Evolutionary conservation across 2,329 filamentous ascomycete species (phyloP), one percentile per base, ranked within the genome.

Genomic region (Zelopaecilomyces penicillatus): DNA sequence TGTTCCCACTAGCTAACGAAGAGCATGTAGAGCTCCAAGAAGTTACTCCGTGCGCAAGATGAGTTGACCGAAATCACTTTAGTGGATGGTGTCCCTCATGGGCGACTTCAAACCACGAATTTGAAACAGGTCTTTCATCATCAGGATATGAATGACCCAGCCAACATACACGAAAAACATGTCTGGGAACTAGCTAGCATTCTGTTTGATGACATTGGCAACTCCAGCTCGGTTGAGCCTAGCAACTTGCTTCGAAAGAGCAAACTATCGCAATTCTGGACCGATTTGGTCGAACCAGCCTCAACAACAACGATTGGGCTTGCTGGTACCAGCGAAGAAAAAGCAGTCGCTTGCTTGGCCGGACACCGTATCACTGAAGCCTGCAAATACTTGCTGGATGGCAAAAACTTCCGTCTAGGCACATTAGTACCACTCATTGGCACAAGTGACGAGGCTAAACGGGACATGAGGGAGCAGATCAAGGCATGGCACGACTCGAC

Each of bases 111-210:
- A 48, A 51, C 58, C 2, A 46, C 52, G 1, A 64, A 54, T 6
- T 55, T 71, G 8, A 62, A 59, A 53, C 57, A 64, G 34, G 49
- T 68, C 12, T 72, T 67, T 50, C 70, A 65, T 48, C 63, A 63
- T 35, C 65, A 65, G 38, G 65, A 66, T 34, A 57, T 62, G 53
- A 66, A 60, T 19, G 63, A 68, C 51, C 65, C 69, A 11, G 71
- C 70, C 26, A 70, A 64, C 43, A 63, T 69, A 19, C 78, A 87
- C 46, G 87, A 94, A 64, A 79, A 81, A 56, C 72, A 80, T 10
- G 80, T 93, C 1, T 98, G 94, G 93, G 78, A 87, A 49, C 72
- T 98, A 32, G 83, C 87, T 1, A 85, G 86, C 46, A 82, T 96
- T 33, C 74, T 98, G 4, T 98, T 95, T 57, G 89, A 95, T 52